Evolutionary conservation across 1,139 yeast species (phyloP).

Genomic region (Hyphopichia buzzinii): DNA sequence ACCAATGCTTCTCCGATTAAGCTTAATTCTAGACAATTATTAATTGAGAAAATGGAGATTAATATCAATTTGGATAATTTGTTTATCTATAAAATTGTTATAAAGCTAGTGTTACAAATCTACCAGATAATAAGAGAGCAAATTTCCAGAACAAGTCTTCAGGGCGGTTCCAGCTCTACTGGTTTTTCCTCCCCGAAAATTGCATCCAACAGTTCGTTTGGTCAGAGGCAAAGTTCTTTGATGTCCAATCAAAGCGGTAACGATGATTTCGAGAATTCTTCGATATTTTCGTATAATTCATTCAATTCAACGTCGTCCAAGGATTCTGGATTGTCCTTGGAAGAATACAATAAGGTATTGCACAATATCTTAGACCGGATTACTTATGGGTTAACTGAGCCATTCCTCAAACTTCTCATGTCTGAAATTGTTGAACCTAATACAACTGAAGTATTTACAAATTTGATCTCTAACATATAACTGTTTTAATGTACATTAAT

Average conservation of each 20-base stretch:
- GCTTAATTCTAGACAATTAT: slow-evolving; percentile 39
- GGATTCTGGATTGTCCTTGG: slow-evolving; percentile 25
- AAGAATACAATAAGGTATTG: slow-evolving; percentile 34
- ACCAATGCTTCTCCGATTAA: slow-evolving; percentile 35
- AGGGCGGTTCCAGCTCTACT: background rate
- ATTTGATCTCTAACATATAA: slow-evolving; percentile 26
- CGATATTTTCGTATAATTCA: slow-evolving; percentile 35
- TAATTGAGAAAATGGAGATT: slow-evolving; percentile 46
- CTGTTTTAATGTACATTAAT: background rate
- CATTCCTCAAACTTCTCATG: slow-evolving; percentile 32
- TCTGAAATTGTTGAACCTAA: slow-evolving; percentile 30
- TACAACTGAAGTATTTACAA: slow-evolving; percentile 29
- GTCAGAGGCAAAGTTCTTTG: background rate
- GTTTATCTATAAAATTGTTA: slow-evolving; percentile 38
- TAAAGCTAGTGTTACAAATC: slow-evolving; percentile 31
- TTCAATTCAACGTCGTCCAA: slow-evolving; percentile 20
- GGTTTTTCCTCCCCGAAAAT: background rate
- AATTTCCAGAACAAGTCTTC: slow-evolving; percentile 8
- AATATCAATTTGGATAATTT: slow-evolving; percentile 41
- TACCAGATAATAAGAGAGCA: slow-evolving; percentile 23
- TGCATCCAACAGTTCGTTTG: background rate
- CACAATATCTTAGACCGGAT: slow-evolving; percentile 30
- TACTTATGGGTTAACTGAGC: slow-evolving; percentile 37
- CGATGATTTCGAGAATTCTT: slow-evolving; percentile 15
- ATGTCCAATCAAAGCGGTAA: background rate